phyloP scores from a whole-genome alignment of 331 rosid species.

The Acacia pycnantha region DNA sequence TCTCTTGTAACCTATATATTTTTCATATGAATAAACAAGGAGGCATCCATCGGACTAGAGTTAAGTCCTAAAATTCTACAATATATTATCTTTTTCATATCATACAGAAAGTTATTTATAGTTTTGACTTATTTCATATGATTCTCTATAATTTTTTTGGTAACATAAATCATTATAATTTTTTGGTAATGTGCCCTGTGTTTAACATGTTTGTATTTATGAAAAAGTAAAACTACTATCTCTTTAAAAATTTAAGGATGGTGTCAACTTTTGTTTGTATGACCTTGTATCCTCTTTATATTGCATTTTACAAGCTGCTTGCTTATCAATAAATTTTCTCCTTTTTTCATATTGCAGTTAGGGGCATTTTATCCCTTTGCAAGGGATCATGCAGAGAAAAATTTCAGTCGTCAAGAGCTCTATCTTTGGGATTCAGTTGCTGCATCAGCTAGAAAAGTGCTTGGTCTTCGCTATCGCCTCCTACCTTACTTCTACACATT shows the following conservation, averaged over 20 bases:
- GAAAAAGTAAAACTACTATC: too few species aligned
- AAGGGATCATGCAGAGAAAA: conserved; percentile 64
- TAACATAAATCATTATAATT: not conserved
- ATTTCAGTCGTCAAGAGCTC: conserved; percentile 63
- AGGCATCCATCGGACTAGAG: too few species aligned
- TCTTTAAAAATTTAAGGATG: too few species aligned
- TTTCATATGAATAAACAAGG: too few species aligned
- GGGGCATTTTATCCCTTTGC: conserved; percentile 89
- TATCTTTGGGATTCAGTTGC: conserved; percentile 85
- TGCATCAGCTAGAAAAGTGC: conserved; percentile 72
- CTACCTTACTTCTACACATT: conserved; percentile 77
- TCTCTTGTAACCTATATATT: too few species aligned
- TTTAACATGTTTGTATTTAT: too few species aligned
- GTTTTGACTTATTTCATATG: not conserved
- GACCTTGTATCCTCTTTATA: too few species aligned
- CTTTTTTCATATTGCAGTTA: conserved; percentile 33
- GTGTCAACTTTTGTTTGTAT: too few species aligned
- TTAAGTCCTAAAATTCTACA: too few species aligned
- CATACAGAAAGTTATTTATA: not conserved
- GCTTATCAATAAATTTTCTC: not conserved
- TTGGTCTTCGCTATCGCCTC: conserved; percentile 72
- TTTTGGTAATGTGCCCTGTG: not conserved
- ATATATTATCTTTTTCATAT: not conserved
- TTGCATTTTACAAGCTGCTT: too few species aligned
- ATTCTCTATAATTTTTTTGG: not conserved